Evolutionary conservation across 2,329 filamentous ascomycete genomes (phyloP).

Genomic region (Corynespora cassiicola): DNA sequence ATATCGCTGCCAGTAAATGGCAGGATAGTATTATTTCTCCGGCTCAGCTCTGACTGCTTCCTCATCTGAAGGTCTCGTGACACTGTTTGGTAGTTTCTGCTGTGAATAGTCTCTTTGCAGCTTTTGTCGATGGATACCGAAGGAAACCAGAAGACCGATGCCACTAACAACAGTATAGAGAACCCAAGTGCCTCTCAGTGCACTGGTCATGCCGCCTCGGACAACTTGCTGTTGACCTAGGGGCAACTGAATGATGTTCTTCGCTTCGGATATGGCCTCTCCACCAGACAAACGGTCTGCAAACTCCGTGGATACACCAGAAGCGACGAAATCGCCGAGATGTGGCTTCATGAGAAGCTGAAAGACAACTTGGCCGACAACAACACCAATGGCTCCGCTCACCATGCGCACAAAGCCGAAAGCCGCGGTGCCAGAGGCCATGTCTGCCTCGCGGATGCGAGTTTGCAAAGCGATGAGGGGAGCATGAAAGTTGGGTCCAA

Average conservation of each 20-base stretch:
- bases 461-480: conserved; percentile 64
- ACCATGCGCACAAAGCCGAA: conserved; percentile 57
- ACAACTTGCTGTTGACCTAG: conserved; percentile 45
- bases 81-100: too few species aligned
- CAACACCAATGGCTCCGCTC: conserved; percentile 55
- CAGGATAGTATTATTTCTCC: too few species aligned
- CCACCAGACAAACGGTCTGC: conserved; percentile 32
- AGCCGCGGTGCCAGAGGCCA: conserved; percentile 59
- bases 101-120: conserved; percentile 24
- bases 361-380: conserved; percentile 59
- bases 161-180: conserved; percentile 54
- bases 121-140: conserved; percentile 40
- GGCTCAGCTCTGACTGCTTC: too few species aligned
- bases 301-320: conserved; percentile 24
- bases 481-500: conserved; percentile 62
- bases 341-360: conserved; percentile 63
- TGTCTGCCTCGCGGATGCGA: conserved; percentile 60
- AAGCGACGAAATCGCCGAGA: conserved; percentile 28
- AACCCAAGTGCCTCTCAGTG: conserved; percentile 59
- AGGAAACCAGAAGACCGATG: conserved; percentile 36
- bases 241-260: conserved; percentile 24
- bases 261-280: conserved; percentile 41
- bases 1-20: too few species aligned
- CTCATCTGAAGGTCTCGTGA: too few species aligned
- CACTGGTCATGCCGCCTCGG: conserved; percentile 48